These are phyloP conservation scores for Oryza australiensis DNA, from an alignment of 176 grass and related monocot species.

Conservation along the genomic window DNA sequence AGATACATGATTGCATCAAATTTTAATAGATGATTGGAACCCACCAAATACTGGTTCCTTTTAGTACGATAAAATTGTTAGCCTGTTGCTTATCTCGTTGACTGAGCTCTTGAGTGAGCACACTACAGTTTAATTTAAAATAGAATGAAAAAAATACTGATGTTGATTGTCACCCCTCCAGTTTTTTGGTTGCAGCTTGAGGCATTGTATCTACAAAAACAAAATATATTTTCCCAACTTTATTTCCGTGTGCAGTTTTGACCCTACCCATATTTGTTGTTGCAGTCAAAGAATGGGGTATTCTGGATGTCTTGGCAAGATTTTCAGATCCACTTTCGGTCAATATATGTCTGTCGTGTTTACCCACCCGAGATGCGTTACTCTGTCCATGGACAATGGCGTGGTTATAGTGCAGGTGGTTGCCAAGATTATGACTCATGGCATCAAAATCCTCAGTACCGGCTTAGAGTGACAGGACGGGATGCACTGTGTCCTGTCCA, in stretches of 20 bases:
- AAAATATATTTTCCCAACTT: slow-evolving; percentile 12
- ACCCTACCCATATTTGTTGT: neutral
- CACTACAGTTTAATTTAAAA: slow-evolving; percentile 5
- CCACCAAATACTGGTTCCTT: neutral
- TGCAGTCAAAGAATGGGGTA: slow-evolving; percentile 93
- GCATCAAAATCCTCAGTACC: slow-evolving; percentile 97
- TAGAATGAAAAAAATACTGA: neutral
- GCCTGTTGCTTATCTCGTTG: neutral
- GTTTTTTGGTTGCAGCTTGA: neutral
- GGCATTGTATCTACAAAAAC: slow-evolving; percentile 8
- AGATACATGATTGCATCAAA: neutral
- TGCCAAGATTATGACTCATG: slow-evolving; percentile 98
- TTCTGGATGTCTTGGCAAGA: slow-evolving; percentile 99
- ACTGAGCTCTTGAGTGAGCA: neutral
- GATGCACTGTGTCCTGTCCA: slow-evolving; percentile 86
- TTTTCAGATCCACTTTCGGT: slow-evolving; percentile 98
- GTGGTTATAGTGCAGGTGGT: slow-evolving; percentile 86
- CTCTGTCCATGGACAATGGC: slow-evolving; percentile 97
- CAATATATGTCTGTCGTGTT: slow-evolving; percentile 97
- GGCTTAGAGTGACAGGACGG: slow-evolving; percentile 77
- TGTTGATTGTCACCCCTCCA: neutral
- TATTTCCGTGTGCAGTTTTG: slow-evolving; percentile 24
- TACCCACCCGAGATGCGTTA: slow-evolving; percentile 96
- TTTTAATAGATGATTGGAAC: neutral
- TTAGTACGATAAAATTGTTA: neutral